A percentile compares a stretch with the other conserved stretches of the same genome.
These are phyloP conservation scores for Puccinia horiana DNA, from an alignment of 1,284 basidiomycete genomes.

Conservation along the genomic window DNA sequence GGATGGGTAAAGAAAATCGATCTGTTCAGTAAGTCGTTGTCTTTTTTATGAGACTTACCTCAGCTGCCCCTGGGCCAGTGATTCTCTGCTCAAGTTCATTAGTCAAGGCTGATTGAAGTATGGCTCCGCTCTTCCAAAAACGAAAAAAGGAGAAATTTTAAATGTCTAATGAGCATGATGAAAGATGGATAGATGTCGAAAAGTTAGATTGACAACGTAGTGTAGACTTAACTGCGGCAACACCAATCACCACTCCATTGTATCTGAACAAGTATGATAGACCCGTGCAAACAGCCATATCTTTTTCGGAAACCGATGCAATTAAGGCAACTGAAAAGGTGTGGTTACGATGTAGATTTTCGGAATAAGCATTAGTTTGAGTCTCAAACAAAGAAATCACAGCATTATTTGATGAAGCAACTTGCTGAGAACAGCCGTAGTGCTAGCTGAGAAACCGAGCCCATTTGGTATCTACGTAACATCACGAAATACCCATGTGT, in stretches of 20 bases:
- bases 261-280: slow-evolving; percentile 58
- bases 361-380: not conserved
- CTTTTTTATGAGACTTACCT: slow-evolving; percentile 19
- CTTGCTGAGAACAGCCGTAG: slow-evolving; percentile 18
- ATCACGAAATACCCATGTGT: not conserved
- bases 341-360: not conserved
- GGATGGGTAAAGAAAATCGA: not conserved
- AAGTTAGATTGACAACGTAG: not conserved
- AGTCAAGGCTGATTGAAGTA: slow-evolving; percentile 32
- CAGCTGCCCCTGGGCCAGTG: slow-evolving; percentile 12
- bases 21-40: not conserved
- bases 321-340: slow-evolving; percentile 52
- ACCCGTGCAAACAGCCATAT: slow-evolving; percentile 57
- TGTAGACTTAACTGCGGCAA: slow-evolving; percentile 50
- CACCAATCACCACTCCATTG: slow-evolving; percentile 58
- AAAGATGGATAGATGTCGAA: not conserved
- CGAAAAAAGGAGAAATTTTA: not conserved
- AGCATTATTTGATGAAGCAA: not conserved
- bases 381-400: not conserved
- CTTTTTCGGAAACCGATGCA: slow-evolving; percentile 54
- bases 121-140: slow-evolving; percentile 20
- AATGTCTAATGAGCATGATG: not conserved
- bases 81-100: slow-evolving; percentile 32
- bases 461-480: slow-evolving; percentile 39
- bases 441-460: slow-evolving; percentile 23